phyloP scores from a whole-genome alignment of 1,139 yeast genomes.

The Taiozyma onychis region DNA sequence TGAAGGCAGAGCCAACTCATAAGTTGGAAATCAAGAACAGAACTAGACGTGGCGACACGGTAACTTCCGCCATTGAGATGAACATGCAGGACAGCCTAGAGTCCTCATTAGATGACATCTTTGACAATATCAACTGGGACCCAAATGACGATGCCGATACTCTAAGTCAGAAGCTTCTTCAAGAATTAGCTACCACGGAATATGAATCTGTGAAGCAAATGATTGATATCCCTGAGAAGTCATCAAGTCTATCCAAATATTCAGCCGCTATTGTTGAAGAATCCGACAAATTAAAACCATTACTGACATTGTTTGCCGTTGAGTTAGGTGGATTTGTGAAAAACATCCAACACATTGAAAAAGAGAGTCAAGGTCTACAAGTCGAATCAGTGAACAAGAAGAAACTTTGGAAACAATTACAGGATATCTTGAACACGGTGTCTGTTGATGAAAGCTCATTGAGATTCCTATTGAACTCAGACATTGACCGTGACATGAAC shows the following conservation, averaged over 20 bases:
- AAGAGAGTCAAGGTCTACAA: slow-evolving; percentile 77
- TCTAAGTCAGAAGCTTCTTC: slow-evolving; percentile 49
- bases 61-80: slow-evolving; percentile 18
- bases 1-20: slow-evolving; percentile 6
- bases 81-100: slow-evolving; percentile 8
- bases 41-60: slow-evolving; percentile 16
- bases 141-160: slow-evolving; percentile 55
- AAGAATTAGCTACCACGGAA: slow-evolving; percentile 46
- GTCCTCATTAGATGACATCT: slow-evolving; percentile 43
- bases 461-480: slow-evolving; percentile 39
- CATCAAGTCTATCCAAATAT: slow-evolving; percentile 37
- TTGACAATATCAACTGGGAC: slow-evolving; percentile 74
- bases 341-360: slow-evolving; percentile 67
- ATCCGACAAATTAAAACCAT: slow-evolving; percentile 57
- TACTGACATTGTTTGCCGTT: slow-evolving; percentile 50
- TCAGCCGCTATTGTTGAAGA: slow-evolving; percentile 42
- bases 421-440: slow-evolving; percentile 62
- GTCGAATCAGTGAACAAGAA: slow-evolving; percentile 81
- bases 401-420: slow-evolving; percentile 61
- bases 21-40: slow-evolving; percentile 4
- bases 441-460: slow-evolving; percentile 57
- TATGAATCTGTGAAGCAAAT: slow-evolving; percentile 44
- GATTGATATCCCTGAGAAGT: slow-evolving; percentile 34
- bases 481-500: slow-evolving; percentile 43
- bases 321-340: slow-evolving; percentile 56